A percentile compares a stretch with the other conserved stretches of the same genome.
These are phyloP conservation scores for Eucalyptus lansdowneana DNA, from an alignment of 345 rosid genomes.

Conservation along the genomic window DNA sequence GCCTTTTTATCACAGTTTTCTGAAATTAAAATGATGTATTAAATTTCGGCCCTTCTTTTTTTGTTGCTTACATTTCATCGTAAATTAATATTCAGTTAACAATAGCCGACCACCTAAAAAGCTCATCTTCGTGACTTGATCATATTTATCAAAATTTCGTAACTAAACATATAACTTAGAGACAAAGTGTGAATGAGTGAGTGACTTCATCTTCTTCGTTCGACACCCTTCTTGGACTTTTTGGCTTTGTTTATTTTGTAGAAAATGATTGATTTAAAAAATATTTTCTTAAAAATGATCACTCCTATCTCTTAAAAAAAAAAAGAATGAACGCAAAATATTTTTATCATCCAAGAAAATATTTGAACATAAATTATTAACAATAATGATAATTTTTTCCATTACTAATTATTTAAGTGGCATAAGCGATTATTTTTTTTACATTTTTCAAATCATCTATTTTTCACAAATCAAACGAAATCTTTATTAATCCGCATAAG, in stretches of 20 bases:
- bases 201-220: not conserved
- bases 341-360: no score
- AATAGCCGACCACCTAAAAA: not conserved
- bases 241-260: not conserved
- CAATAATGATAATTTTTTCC: no score
- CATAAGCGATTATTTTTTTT: no score
- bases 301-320: no score
- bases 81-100: no score
- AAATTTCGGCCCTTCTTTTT: not conserved
- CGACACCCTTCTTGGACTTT: not conserved
- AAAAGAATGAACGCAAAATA: no score
- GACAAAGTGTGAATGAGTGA: not conserved
- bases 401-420: no score
- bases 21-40: not conserved
- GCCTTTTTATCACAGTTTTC: not conserved
- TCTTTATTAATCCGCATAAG: no score
- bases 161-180: not conserved
- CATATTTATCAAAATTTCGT: not conserved
- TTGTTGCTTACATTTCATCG: not conserved
- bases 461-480: fast-evolving
- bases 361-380: no score
- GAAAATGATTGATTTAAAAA: no score
- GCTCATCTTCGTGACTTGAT: not conserved
- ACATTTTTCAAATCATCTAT: no score
- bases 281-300: no score